Percentiles rank a stretch among this genome's conserved stretches.
Conservation (phyloP, 2,329 filamentous ascomycete species). For the Hypoxylon sp. region DNA sequence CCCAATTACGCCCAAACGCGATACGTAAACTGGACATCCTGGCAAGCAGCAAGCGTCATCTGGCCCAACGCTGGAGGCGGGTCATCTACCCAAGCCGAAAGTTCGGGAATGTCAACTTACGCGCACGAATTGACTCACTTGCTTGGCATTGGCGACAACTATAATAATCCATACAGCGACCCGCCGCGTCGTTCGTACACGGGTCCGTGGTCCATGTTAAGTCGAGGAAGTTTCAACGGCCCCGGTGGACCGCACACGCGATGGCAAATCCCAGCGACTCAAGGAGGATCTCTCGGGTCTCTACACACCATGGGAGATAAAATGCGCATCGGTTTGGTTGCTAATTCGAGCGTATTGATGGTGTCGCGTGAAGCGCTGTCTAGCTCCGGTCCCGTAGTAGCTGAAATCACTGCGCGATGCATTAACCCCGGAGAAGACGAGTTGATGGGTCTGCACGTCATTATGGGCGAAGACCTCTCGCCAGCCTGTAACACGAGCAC, state of each 20-base stretch:
- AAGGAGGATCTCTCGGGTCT: constrained; percentile 59
- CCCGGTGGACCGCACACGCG: constrained; percentile 62
- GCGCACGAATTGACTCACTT: constrained; percentile 63
- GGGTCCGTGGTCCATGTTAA: constrained; percentile 63
- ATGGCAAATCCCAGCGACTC: constrained; percentile 60
- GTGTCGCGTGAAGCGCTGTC: constrained; percentile 55
- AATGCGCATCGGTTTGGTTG: constrained; percentile 58
- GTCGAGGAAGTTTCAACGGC: constrained; percentile 61
- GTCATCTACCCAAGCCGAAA: constrained; percentile 62
- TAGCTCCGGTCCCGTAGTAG: constrained; percentile 54
- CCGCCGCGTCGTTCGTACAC: constrained; percentile 58
- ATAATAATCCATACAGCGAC: constrained; percentile 61
- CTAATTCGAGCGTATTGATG: constrained; percentile 53
- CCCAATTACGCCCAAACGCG: constrained; percentile 59
- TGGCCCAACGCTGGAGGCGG: constrained; percentile 64
- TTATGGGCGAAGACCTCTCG: constrained; percentile 55
- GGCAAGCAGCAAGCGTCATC: constrained; percentile 59
- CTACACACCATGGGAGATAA: constrained; percentile 64
- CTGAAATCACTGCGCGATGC: constrained; percentile 57
- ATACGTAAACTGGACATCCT: constrained; percentile 63
- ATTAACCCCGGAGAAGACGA: constrained; percentile 51
- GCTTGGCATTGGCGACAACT: constrained; percentile 62
- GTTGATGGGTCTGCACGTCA: constrained; percentile 58
- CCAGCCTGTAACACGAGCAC: constrained; percentile 53
- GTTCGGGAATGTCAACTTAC: constrained; percentile 61